Evolutionary conservation across 768 basidiomycete genomes (phyloP), one percentile per base, ranked within the genome.

Genomic region (Amanita pallidorosea): DNA sequence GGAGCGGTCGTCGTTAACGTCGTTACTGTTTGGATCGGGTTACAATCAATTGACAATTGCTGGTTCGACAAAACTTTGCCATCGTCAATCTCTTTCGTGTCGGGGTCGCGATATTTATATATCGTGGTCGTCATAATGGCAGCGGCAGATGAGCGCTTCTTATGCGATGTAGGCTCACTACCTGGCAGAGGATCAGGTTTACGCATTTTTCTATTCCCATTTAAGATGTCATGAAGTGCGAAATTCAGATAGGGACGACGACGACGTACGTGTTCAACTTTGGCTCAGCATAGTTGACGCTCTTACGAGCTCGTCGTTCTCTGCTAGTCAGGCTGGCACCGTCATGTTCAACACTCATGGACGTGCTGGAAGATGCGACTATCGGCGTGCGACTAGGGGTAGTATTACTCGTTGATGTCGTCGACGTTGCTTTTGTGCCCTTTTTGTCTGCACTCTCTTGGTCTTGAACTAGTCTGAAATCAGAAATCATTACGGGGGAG

Each of bases 221-320:
- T n/a, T 31, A 12, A 29, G 6, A 58, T 56, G 45, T 53, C 47
- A 37, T 46, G 42, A 38, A 37, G 22, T 31, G 46, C 15, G 40
- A 45, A 52, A 31, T 40, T 49, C 37, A 9, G 35, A 41, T 13
- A 13, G 33, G 12, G 11, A 27, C 36, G n/a, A 36, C 33, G 25
- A 79, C 81, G 47, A 44, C 50, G 13, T 61, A 88, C 87, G 87
- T 91, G 63, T 91, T 90, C 20, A 92, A 73, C 61, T 90, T 92
- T 9, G 89, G 89, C 60, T 92, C 89, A 0, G 88, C 71, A 56
- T 92, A 91, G 62, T 91, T 91, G 43, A 92, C 70, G 57, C 88
- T 89, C 68, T 84, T 91, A 43, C 89, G 74, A 17, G 73, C 63
- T 46, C 83, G 67, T 60, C 67, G 76, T 69, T 74, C 82, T 66